Conservation (phyloP, 2,329 filamentous ascomycete species). For the Colletotrichum tofieldiae region DNA sequence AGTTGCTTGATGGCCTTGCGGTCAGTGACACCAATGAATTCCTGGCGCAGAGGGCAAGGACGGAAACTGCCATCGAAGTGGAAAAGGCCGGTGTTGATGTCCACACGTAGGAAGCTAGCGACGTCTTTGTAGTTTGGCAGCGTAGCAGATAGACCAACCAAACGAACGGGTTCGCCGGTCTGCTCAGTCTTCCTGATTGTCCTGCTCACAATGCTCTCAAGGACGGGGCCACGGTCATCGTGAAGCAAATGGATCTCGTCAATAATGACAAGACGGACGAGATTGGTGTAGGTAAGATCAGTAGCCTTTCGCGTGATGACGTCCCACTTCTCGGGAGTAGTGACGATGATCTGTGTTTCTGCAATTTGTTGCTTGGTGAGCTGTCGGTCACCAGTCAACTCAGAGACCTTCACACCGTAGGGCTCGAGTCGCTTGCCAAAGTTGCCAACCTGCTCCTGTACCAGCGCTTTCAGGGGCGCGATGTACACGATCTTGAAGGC, state of each 20-base stretch:
- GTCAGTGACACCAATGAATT: slow-evolving; percentile 97
- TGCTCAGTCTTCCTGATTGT: slow-evolving; percentile 95
- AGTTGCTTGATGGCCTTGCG: slow-evolving; percentile 99
- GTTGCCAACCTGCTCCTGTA: slow-evolving; percentile 98
- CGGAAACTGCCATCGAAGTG: slow-evolving; percentile 96
- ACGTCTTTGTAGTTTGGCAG: slow-evolving; percentile 98
- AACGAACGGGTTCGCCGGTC: slow-evolving; percentile 91
- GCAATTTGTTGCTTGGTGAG: slow-evolving; percentile 99
- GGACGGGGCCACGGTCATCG: slow-evolving; percentile 95
- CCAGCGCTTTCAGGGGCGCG: slow-evolving; percentile 93
- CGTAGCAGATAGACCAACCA: slow-evolving; percentile 94
- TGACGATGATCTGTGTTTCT: slow-evolving; percentile 98
- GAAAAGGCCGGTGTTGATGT: slow-evolving; percentile 88
- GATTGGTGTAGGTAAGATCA: slow-evolving; percentile 95
- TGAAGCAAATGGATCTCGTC: slow-evolving; percentile 98
- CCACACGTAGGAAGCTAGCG: slow-evolving; percentile 93
- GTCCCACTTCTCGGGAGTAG: slow-evolving; percentile 99
- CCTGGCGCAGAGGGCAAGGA: slow-evolving; percentile 94
- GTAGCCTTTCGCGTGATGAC: slow-evolving; percentile 98
- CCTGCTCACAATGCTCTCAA: slow-evolving; percentile 96
- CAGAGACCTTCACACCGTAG: slow-evolving; percentile 93
- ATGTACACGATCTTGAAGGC: slow-evolving; percentile 99
- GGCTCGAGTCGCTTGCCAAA: slow-evolving; percentile 92
- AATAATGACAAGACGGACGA: slow-evolving; percentile 96
- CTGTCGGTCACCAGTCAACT: slow-evolving; percentile 96